Evolutionary conservation across 1,284 basidiomycete genomes (phyloP), one percentile per base, ranked within the genome.

Genomic region (Rhizopogon parksii): DNA sequence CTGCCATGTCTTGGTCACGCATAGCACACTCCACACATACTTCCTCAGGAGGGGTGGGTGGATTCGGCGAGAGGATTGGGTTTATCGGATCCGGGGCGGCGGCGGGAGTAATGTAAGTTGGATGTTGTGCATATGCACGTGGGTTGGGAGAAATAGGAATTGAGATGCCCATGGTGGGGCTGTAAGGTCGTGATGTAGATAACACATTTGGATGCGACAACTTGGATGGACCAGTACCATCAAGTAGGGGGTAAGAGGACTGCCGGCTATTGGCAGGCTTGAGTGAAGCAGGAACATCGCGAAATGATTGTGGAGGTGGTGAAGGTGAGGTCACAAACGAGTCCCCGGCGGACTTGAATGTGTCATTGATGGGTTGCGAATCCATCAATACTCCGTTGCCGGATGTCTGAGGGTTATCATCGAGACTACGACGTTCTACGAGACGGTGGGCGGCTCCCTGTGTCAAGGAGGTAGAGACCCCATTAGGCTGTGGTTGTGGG

Each of bases 1-100:
- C 95, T 34, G 89, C 92, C 88, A 99, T 93, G 66, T 99, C 95
- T 64, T 95, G 85, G 71, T 99, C 95, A 39, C 95, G 86, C 95
- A 99, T 99, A 62, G 96, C 91, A 68, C 95, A 99, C 71, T 99
- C 95, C 45, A 98, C 77, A 62, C 95, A 99, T 39, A 98, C 75
- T 67, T 97, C 94, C 60, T 87, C 85, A 56, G 76, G 81, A 17
- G 71, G 76, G 48, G 61, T 71, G 59, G 67, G 71, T 39, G 75
- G 71, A 32, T 56, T 67, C 6, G 79, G 76, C 9, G 77, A 73
- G 60, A 79, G 80, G 19, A 80, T 72, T 12, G 83, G 77, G 52
- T 82, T 81, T 48, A 82, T 72, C 48, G 81, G 73, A 47, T 74
- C 77, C 14, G 77, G 76, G 1, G 78, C 62, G 6, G 77, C 65